Evolutionary conservation across 306 rosid species (phyloP).

Genomic region (Quercus berberidifolia): DNA sequence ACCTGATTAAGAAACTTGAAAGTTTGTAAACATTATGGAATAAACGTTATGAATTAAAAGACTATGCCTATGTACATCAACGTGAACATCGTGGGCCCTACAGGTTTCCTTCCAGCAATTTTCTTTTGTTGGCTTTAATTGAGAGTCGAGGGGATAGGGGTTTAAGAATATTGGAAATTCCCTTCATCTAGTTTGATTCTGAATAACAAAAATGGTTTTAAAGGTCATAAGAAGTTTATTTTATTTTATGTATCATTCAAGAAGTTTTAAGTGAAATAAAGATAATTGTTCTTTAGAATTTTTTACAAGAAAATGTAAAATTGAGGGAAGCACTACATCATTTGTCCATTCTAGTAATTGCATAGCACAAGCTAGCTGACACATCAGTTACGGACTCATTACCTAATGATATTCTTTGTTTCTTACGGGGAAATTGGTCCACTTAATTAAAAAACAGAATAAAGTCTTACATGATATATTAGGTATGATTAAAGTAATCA

Average conservation of each 20-base stretch:
- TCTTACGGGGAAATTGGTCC: background rate
- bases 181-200: too few relatives aligned
- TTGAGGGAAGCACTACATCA: too few relatives aligned
- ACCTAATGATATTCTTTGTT: too few relatives aligned
- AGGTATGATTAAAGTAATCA: slow-evolving; percentile 21
- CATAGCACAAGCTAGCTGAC: background rate
- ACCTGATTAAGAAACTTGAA: too few relatives aligned
- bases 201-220: too few relatives aligned
- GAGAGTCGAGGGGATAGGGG: background rate
- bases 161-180: too few relatives aligned
- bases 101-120: too few relatives aligned
- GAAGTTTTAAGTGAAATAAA: too few relatives aligned
- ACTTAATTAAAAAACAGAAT: background rate
- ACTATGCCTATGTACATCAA: too few relatives aligned
- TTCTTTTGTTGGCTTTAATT: background rate
- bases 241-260: too few relatives aligned
- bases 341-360: background rate
- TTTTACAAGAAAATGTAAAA: background rate
- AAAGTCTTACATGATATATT: background rate
- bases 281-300: too few relatives aligned
- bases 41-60: rapidly evolving
- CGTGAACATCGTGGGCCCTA: background rate
- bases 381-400: background rate
- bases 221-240: too few relatives aligned
- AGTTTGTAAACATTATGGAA: rapidly evolving